These are phyloP conservation scores for Leucaena leucocephala DNA, from an alignment of 306 rosid species.

Conservation along the genomic window DNA sequence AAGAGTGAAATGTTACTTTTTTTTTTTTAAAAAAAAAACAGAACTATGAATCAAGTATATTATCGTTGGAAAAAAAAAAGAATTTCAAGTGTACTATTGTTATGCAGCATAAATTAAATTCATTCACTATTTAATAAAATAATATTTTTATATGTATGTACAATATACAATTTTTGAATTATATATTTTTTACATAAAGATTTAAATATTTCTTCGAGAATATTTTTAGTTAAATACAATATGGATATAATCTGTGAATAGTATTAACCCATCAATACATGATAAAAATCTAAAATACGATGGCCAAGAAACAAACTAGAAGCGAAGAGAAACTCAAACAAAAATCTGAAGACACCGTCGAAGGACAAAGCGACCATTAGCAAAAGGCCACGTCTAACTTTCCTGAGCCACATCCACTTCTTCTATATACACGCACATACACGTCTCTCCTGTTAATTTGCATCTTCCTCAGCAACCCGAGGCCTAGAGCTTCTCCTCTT, in stretches of 20 bases:
- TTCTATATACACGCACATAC: slow-evolving; percentile 32
- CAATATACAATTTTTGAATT: not conserved
- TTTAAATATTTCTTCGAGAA: not conserved
- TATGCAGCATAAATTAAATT: too few relatives aligned
- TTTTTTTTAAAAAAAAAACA: too few relatives aligned
- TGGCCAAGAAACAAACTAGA: not conserved
- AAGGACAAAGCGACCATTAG: slow-evolving; percentile 36
- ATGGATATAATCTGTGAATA: not conserved
- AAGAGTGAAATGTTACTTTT: too few relatives aligned
- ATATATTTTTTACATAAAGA: not conserved
- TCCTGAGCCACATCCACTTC: slow-evolving; percentile 65
- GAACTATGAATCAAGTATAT: too few relatives aligned
- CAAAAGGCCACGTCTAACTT: slow-evolving; percentile 62
- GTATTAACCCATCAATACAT: not conserved
- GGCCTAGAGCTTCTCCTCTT: slow-evolving; percentile 33
- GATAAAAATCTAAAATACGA: not conserved
- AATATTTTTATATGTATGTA: too few relatives aligned
- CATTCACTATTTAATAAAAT: too few relatives aligned
- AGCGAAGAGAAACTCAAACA: not conserved
- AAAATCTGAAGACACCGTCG: slow-evolving; percentile 32
- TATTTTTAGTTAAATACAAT: not conserved
- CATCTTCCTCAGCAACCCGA: slow-evolving; percentile 26
- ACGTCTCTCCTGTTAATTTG: not conserved
- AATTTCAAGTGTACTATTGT: too few relatives aligned
- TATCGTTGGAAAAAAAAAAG: too few relatives aligned